A percentile compares a stretch with the other conserved stretches of the same genome.
Conservation (phyloP, 1,284 basidiomycete species). For the Coniferiporia weirii region DNA sequence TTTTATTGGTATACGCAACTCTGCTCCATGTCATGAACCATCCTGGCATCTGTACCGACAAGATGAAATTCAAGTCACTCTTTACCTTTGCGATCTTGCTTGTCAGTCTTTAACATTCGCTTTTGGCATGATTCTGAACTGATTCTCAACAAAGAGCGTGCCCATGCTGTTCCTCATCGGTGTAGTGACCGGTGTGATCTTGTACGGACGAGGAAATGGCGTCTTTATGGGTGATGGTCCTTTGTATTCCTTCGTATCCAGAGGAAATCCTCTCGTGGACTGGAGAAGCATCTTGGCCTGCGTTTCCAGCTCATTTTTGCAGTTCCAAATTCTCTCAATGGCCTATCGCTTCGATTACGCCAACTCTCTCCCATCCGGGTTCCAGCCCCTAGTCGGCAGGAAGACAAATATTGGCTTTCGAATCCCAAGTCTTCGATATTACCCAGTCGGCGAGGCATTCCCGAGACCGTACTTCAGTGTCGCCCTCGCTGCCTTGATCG, state of each 20-base stretch:
- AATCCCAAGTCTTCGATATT: not conserved
- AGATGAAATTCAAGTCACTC: not conserved
- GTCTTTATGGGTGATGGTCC: too few species aligned
- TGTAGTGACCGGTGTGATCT: not conserved
- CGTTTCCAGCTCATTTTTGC: not conserved
- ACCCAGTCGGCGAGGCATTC: not conserved
- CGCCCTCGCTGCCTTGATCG: not conserved
- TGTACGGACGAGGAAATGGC: too few species aligned
- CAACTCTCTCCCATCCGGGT: not conserved
- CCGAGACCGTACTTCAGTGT: not conserved
- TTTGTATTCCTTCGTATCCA: too few species aligned
- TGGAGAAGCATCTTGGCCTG: not conserved
- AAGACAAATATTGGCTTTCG: not conserved
- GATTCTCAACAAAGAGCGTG: not conserved
- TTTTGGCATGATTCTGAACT: not conserved
- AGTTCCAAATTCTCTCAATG: not conserved
- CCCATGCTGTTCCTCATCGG: not conserved
- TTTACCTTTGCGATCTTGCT: not conserved
- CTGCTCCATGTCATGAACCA: not conserved
- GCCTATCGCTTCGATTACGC: not conserved
- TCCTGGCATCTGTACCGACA: not conserved
- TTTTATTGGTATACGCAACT: not conserved
- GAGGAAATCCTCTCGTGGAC: not conserved
- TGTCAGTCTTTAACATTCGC: not conserved
- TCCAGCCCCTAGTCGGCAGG: not conserved